These are phyloP conservation scores for Penicillium hordei DNA, from an alignment of 2,329 filamentous ascomycete species.

Conservation along the genomic window DNA sequence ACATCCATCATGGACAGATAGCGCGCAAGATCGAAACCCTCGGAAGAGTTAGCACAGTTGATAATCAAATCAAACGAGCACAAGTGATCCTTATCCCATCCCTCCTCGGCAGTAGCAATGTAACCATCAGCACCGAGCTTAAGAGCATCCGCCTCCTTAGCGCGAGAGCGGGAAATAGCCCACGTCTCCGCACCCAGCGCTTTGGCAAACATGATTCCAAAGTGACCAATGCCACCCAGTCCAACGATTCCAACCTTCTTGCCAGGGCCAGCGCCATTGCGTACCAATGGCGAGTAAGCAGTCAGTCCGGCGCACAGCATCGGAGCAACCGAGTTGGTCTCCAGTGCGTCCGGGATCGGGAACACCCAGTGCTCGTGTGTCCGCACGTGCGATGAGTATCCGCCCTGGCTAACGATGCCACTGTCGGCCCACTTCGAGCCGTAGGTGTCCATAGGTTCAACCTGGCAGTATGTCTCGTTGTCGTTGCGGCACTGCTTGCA, in stretches of 20 bases:
- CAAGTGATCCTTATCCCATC: slow-evolving; percentile 56
- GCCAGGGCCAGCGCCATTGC: slow-evolving; percentile 72
- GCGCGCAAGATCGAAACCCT: slow-evolving; percentile 57
- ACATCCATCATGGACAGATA: slow-evolving; percentile 81
- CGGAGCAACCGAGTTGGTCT: slow-evolving; percentile 63
- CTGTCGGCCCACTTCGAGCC: slow-evolving; percentile 56
- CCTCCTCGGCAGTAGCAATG: slow-evolving; percentile 57
- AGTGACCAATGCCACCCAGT: slow-evolving; percentile 68
- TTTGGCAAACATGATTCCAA: slow-evolving; percentile 68
- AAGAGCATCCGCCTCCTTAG: slow-evolving; percentile 60
- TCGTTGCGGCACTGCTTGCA: slow-evolving; percentile 65
- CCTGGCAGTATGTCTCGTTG: slow-evolving; percentile 68
- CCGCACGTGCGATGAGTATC: slow-evolving; percentile 67
- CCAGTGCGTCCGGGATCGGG: slow-evolving; percentile 69
- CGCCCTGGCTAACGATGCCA: slow-evolving; percentile 65
- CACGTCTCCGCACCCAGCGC: slow-evolving; percentile 64
- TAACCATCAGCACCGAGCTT: slow-evolving; percentile 63
- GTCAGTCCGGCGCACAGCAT: slow-evolving; percentile 87
- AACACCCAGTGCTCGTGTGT: slow-evolving; percentile 74
- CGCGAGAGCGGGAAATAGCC: slow-evolving; percentile 60
- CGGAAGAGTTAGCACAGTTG: slow-evolving; percentile 76
- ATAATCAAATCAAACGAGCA: slow-evolving; percentile 65
- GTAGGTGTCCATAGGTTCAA: slow-evolving; percentile 53
- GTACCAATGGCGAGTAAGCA: slow-evolving; percentile 72
- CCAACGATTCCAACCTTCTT: slow-evolving; percentile 45